phyloP scores from a whole-genome alignment of 2,329 filamentous ascomycete species.

The Sarocladium strictum region DNA sequence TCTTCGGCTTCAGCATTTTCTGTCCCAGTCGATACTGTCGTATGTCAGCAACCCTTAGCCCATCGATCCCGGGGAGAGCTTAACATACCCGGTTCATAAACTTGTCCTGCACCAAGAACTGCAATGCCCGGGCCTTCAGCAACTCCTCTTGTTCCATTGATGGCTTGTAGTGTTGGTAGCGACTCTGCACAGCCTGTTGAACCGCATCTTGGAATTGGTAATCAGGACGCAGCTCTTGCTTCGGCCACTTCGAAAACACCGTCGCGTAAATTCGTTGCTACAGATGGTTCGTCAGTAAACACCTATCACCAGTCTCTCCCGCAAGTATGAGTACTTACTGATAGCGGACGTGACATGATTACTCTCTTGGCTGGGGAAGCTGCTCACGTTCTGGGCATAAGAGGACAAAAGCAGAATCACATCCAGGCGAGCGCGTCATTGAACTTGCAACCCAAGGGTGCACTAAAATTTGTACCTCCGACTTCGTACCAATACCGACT shows the following conservation, averaged over 20 bases:
- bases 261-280: conserved; percentile 32
- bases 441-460: too few species aligned
- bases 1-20: conserved; percentile 49
- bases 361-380: neutral
- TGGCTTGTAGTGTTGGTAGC: conserved; percentile 26
- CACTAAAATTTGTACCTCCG: too few species aligned
- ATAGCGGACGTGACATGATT: neutral
- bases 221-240: conserved; percentile 56
- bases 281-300: neutral
- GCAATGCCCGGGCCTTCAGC: conserved; percentile 53
- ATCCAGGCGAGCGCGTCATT: neutral
- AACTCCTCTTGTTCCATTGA: conserved; percentile 42
- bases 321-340: neutral
- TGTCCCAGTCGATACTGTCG: conserved; percentile 36
- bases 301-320: neutral
- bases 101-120: conserved; percentile 52
- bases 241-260: conserved; percentile 51
- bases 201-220: conserved; percentile 56
- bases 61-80: too few species aligned
- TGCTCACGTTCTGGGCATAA: too few species aligned
- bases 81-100: conserved; percentile 48
- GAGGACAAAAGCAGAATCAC: neutral
- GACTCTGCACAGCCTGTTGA: conserved; percentile 27
- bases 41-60: conserved; percentile 9
- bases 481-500: too few species aligned